Conservation (phyloP, 1,139 yeast genomes). For the Blastobotrys aristatus region DNA sequence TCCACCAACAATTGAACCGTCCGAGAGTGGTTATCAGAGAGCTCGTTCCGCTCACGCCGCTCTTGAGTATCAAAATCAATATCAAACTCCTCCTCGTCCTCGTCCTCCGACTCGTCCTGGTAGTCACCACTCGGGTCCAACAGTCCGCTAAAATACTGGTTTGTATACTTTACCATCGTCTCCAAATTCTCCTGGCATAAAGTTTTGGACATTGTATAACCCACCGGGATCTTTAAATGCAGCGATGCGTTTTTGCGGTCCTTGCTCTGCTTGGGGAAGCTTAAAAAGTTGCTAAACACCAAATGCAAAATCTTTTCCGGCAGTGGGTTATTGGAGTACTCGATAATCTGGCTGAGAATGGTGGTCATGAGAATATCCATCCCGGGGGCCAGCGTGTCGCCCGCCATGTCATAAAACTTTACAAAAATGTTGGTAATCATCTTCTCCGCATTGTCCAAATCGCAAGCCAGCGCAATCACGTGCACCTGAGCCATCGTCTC, state of each 20-base stretch:
- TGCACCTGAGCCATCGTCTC: constrained; percentile 72
- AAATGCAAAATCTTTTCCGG: constrained; percentile 59
- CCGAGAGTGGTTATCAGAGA: constrained; percentile 31
- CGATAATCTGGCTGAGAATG: constrained; percentile 65
- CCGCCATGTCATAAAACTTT: constrained; percentile 53
- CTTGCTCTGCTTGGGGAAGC: constrained; percentile 34
- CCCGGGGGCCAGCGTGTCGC: constrained; percentile 29
- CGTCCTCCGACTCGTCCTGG: constrained; percentile 16
- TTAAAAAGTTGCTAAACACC: constrained; percentile 51
- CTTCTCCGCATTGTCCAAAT: constrained; percentile 57
- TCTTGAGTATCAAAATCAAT: constrained; percentile 54
- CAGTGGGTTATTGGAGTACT: constrained; percentile 62
- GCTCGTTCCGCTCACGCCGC: constrained; percentile 35
- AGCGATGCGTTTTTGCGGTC: constrained; percentile 29
- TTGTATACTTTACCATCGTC: constrained; percentile 69
- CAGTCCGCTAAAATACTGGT: constrained; percentile 76
- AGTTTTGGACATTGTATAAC: constrained; percentile 60
- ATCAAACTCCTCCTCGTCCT: constrained; percentile 55
- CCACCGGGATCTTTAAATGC: constrained; percentile 43
- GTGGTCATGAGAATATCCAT: constrained; percentile 59
- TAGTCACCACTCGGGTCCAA: constrained; percentile 36
- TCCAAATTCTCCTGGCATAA: constrained; percentile 71
- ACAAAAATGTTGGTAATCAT: constrained; percentile 55
- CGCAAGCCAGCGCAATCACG: constrained; percentile 73
- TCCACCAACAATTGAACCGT: constrained; percentile 60